Base-by-base conservation (phyloP, 805 yeast species). In the Nakazawaea ernobii region DNA sequence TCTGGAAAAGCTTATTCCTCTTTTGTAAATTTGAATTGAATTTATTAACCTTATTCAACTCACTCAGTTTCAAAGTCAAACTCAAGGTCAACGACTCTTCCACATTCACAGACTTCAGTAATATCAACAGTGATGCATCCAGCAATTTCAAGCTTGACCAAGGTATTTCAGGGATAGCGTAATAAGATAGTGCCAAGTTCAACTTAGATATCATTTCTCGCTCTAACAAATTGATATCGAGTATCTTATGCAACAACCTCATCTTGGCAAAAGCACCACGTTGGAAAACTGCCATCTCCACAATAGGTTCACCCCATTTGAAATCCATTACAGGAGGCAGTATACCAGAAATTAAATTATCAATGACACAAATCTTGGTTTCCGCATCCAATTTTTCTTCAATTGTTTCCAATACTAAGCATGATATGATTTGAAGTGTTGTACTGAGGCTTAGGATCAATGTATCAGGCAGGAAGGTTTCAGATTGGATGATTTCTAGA, bases 41-140 rank as follows among this genome's bases (percentile, higher is more conserved):
- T n/a, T 39, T 48, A 29, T 48, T 48, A 5, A 48, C 2, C 35
- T 48, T 43, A 6, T 32, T 28, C 33, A 48, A 39, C 35, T 48
- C 32, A 5, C 15, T 20, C 44, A 48, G 42, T 30, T 24, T 30
- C 1, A 26, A 13, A 9, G 20, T 44, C 42, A 44, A 44, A 28
- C 28, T 28, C 14, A 35, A 35, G 4, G 27, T 14, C 11, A 42
- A 6, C 10, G n/a, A 39, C 8, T 8, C n/a, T 13, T 27, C 39
- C 17, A 24, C 24, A 5, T 35, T 33, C 11, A 15, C 14, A 6
- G 33, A 35, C 7, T 26, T 42, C 32, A 24, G n/a, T 13, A 42
- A 26, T 24, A 26, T 15, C 9, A 6, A 3, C n/a, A 9, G 28
- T 6, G 46, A 35, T 13, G 37, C 15, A 2, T 27, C n/a, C 42